Conservation (phyloP, 768 basidiomycete species). For the Infundibulicybe gibba region DNA sequence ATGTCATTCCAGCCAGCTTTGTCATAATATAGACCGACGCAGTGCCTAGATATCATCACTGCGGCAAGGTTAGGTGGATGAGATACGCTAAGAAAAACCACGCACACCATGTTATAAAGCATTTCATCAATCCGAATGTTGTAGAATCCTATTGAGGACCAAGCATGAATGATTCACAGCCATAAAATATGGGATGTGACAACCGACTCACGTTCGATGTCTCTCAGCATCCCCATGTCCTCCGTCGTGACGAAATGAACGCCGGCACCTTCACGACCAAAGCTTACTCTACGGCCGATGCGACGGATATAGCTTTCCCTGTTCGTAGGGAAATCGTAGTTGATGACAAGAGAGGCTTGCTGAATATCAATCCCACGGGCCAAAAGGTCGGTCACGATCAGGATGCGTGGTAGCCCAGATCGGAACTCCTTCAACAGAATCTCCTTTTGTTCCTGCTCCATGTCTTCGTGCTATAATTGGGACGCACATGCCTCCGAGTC, state of each 20-base stretch:
- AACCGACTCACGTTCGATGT: slow-evolving; percentile 82
- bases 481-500: slow-evolving; percentile 15
- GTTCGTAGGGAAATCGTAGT: slow-evolving; percentile 90
- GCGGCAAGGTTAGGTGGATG: neutral
- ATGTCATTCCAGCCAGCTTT: too few species aligned
- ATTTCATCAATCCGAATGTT: slow-evolving; percentile 98
- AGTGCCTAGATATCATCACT: slow-evolving; percentile 68
- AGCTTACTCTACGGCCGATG: slow-evolving; percentile 95
- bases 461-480: slow-evolving; percentile 81
- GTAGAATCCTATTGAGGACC: slow-evolving; percentile 70
- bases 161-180: slow-evolving; percentile 10
- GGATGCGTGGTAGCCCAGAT: slow-evolving; percentile 93
- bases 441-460: slow-evolving; percentile 97
- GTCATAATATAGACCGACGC: too few species aligned
- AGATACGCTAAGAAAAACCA: slow-evolving; percentile 12
- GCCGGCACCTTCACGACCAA: slow-evolving; percentile 96
- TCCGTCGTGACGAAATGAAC: slow-evolving; percentile 98
- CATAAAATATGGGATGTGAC: slow-evolving; percentile 1
- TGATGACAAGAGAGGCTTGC: slow-evolving; percentile 93
- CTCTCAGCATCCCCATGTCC: slow-evolving; percentile 87
- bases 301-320: slow-evolving; percentile 99
- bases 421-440: slow-evolving; percentile 99
- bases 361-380: slow-evolving; percentile 99
- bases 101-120: slow-evolving; percentile 93
- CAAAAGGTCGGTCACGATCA: slow-evolving; percentile 97